A percentile compares a stretch with the other conserved stretches of the same genome.
These are phyloP conservation scores for Candida saitoana DNA, from an alignment of 805 yeast genomes.

Conservation along the genomic window DNA sequence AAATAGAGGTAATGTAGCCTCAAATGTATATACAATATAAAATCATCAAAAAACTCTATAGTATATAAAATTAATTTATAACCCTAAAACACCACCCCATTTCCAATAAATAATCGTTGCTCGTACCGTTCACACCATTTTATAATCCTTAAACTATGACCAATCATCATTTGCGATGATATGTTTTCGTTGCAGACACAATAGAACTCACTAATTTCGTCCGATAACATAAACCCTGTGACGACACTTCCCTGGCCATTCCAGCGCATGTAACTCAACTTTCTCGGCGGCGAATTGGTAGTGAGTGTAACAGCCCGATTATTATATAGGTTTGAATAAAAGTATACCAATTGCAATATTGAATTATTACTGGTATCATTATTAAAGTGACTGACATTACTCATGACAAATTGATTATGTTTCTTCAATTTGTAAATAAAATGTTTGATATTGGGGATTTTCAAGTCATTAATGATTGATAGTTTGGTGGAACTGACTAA, in stretches of 20 bases:
- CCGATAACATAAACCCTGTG: conserved; percentile 37
- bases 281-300: conserved; percentile 20
- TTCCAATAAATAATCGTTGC: conserved; percentile 64
- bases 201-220: conserved; percentile 32
- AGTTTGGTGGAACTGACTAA: conserved; percentile 14
- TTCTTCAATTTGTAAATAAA: conserved; percentile 73
- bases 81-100: conserved; percentile 55
- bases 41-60: not conserved
- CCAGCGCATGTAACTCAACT: conserved; percentile 47
- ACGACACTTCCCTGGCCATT: conserved; percentile 13
- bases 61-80: not conserved
- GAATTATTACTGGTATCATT: conserved; percentile 20
- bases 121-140: conserved; percentile 75
- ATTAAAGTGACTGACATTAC: conserved; percentile 23
- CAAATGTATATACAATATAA: too few species aligned
- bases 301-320: conserved; percentile 20
- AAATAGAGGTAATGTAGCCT: conserved; percentile 26
- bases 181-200: conserved; percentile 43
- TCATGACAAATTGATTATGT: conserved; percentile 61
- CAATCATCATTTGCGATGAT: conserved; percentile 52
- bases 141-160: conserved; percentile 60
- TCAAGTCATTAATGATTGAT: conserved; percentile 19
- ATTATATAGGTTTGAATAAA: conserved; percentile 27
- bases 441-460: conserved; percentile 54
- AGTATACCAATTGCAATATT: conserved; percentile 35